These are phyloP conservation scores for Pleoardoris graminearum DNA, from an alignment of 2,329 filamentous ascomycete genomes.

Conservation along the genomic window DNA sequence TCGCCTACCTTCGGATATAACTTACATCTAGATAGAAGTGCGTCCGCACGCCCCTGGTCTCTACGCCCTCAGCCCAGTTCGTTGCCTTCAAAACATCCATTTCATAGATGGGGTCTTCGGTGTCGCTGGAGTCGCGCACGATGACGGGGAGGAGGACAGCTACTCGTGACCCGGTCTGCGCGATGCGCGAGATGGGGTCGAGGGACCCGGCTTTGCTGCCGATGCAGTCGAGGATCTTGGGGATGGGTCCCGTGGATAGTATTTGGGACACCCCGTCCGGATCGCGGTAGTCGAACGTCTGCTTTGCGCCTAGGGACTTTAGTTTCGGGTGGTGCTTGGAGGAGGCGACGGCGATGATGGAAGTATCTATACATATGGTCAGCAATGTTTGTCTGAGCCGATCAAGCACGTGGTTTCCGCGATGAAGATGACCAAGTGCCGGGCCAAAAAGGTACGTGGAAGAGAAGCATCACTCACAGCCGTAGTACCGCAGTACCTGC, in stretches of 20 bases:
- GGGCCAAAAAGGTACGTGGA: too few relatives aligned
- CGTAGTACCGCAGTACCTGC: slow-evolving; percentile 48
- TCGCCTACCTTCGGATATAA: background rate
- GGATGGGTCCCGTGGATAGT: slow-evolving; percentile 18
- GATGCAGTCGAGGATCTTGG: slow-evolving; percentile 39
- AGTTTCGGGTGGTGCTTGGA: slow-evolving; percentile 46
- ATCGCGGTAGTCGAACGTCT: slow-evolving; percentile 48
- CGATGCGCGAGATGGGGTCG: slow-evolving; percentile 53
- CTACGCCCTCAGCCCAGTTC: slow-evolving; percentile 59
- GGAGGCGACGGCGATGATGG: slow-evolving; percentile 47
- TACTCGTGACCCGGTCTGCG: slow-evolving; percentile 54
- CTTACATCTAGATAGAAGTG: slow-evolving; percentile 57
- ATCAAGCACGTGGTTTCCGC: too few relatives aligned
- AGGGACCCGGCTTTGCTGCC: slow-evolving; percentile 36
- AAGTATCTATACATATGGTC: slow-evolving; percentile 20
- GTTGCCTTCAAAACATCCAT: slow-evolving; percentile 56
- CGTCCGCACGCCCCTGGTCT: slow-evolving; percentile 59
- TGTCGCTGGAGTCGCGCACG: slow-evolving; percentile 55
- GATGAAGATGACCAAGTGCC: too few relatives aligned
- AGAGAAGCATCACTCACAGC: slow-evolving; percentile 21
- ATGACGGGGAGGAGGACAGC: slow-evolving; percentile 65
- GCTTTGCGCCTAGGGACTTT: slow-evolving; percentile 42
- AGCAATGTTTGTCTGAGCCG: background rate
- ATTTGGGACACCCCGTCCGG: slow-evolving; percentile 38
- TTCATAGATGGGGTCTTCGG: slow-evolving; percentile 56